Percentiles rank a stretch among this genome's conserved stretches.
Evolutionary conservation across 2,329 filamentous ascomycete species (phyloP).

Genomic region (Cercospora sesami): DNA sequence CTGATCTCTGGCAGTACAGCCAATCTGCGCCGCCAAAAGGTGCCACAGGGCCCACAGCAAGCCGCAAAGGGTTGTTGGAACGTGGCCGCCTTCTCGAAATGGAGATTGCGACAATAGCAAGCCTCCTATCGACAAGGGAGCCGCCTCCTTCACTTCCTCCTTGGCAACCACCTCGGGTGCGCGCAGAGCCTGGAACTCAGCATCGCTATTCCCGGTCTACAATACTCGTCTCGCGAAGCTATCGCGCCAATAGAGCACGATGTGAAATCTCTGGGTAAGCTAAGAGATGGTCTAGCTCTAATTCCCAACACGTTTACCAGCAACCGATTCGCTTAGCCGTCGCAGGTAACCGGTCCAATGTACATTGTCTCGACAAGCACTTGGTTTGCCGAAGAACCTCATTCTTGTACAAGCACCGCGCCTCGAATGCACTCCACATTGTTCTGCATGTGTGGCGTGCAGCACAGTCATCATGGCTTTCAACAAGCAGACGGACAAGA

Average conservation of each 20-base stretch:
- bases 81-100: not conserved
- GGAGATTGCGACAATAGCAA: not conserved
- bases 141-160: not conserved
- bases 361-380: not conserved
- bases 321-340: not conserved
- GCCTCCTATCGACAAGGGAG: not conserved
- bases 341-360: not conserved
- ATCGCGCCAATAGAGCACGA: not conserved
- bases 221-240: not conserved
- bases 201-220: not conserved
- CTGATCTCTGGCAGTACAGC: no score
- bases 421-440: not conserved
- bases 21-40: not conserved
- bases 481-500: not conserved
- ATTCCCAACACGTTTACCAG: not conserved
- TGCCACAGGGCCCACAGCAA: not conserved
- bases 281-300: not conserved
- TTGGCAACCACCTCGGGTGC: not conserved
- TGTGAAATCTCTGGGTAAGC: not conserved
- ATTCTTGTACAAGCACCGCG: not conserved
- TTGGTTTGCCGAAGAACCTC: not conserved
- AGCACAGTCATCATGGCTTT: not conserved
- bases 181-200: not conserved
- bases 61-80: not conserved
- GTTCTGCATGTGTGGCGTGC: not conserved